A percentile compares a stretch with the other conserved stretches of the same genome.
phyloP scores from a whole-genome alignment of 345 rosid genomes.

The Ceriops decandra region DNA sequence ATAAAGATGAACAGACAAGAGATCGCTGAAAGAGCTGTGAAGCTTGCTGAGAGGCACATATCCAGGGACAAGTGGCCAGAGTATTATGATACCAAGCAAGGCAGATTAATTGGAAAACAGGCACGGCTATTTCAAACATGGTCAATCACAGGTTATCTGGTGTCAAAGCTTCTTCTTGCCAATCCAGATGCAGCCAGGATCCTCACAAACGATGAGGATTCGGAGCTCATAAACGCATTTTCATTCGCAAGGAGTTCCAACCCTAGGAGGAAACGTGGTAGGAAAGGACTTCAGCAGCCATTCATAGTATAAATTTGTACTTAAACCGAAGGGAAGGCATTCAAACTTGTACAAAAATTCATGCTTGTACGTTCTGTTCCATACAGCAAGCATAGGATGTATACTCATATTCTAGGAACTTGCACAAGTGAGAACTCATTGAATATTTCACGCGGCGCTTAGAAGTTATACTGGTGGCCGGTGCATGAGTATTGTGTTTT shows the following conservation, averaged over 20 bases:
- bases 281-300: constrained; percentile 15
- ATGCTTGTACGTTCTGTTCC: not conserved
- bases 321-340: not conserved
- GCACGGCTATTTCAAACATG: constrained; percentile 75
- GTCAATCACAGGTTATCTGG: constrained; percentile 92
- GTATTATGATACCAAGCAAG: constrained; percentile 73
- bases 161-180: constrained; percentile 70
- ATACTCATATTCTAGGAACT: no score
- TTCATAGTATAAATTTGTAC: constrained; percentile 12
- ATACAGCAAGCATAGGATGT: not conserved
- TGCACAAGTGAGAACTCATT: no score
- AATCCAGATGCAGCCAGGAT: constrained; percentile 62
- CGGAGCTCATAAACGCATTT: constrained; percentile 58
- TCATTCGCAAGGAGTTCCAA: constrained; percentile 62
- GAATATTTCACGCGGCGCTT: no score
- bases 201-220: constrained; percentile 64
- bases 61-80: constrained; percentile 86
- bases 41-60: constrained; percentile 66
- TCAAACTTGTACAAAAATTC: not conserved
- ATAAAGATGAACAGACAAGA: constrained; percentile 86
- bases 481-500: no score
- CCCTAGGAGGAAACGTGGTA: constrained; percentile 66
- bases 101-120: constrained; percentile 89
- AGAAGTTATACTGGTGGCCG: no score
- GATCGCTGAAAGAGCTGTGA: constrained; percentile 70